Conservation (phyloP, 108 stramenopile genomes). For the Skeletonema potamos region DNA sequence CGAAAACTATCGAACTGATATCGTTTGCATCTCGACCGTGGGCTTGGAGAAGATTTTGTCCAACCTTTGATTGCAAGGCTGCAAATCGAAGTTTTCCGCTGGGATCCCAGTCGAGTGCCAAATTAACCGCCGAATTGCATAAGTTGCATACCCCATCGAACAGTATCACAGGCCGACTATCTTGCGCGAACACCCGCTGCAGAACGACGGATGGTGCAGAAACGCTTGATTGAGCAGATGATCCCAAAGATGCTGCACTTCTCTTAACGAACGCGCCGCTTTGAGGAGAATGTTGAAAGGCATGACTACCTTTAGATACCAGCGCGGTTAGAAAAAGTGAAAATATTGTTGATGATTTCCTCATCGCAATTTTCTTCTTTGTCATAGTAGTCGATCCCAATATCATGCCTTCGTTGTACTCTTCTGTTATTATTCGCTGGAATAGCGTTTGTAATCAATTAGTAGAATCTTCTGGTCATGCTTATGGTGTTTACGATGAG, state of each 20-base stretch:
- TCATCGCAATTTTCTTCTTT: no score
- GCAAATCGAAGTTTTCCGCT: slow-evolving; percentile 68
- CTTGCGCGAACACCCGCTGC: slow-evolving; percentile 41
- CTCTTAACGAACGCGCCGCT: background rate
- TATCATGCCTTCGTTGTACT: no score
- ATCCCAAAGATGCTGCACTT: background rate
- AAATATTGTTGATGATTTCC: background rate
- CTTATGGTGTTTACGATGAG: no score
- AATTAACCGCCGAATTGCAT: slow-evolving; percentile 73
- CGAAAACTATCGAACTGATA: slow-evolving; percentile 76
- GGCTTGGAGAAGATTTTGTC: slow-evolving; percentile 51
- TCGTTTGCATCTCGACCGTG: slow-evolving; percentile 70
- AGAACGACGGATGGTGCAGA: background rate
- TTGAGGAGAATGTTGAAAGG: background rate
- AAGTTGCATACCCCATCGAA: slow-evolving; percentile 82
- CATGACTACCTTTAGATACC: background rate
- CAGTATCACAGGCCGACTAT: slow-evolving; percentile 67
- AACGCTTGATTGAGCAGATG: background rate
- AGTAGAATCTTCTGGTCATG: no score
- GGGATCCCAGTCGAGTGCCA: slow-evolving; percentile 69
- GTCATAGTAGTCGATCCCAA: no score
- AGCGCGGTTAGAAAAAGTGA: background rate
- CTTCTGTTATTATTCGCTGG: no score
- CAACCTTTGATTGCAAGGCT: slow-evolving; percentile 73
- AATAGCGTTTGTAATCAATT: no score